Evolutionary conservation across 2,329 filamentous ascomycete species (phyloP), one percentile per base, ranked within the genome.

Genomic region (Fusarium papillatum): DNA sequence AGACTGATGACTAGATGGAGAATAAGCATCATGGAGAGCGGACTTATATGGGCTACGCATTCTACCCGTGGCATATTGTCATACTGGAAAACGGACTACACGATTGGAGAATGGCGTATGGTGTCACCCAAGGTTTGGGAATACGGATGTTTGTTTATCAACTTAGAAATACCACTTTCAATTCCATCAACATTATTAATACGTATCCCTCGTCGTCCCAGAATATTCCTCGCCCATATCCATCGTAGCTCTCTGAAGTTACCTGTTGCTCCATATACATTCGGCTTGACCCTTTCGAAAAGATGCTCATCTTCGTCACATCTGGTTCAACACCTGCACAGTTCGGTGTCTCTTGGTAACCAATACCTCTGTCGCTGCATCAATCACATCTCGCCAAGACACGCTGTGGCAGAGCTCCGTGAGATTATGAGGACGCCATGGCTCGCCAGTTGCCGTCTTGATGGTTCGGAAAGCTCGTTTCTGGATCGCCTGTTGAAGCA

Each of bases 321-420:
- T 11, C 69, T 64, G 71, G n/a, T 64, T 64, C 71, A 83, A 69
- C 9, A 75, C 64, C 46, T 72, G 73, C 3, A 76, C 55, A 13
- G 80, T 78, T 36, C 65, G 64, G 24, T 69, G 64, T 43, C 74
- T 75, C 43, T 81, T 77, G 22, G 57, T 71, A 14, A 85, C 76
- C 46, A 85, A 68, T 19, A 81, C 73, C 19, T 81, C 73, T 39
- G 82, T 78, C 10, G 83, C 81, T 62, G 79, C 80, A 26, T 81
- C 78, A 48, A 80, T 81, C n/a, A 85, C 80, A 65, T 84, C 82
- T 22, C 73, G 68, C 84, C 84, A 85, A 16, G 59, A 69, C 11
- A 83, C 72, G n/a, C 76, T 64, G 65, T 72, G 66, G 70, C 83
- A 84, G 66, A 84, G 79, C 29, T 85, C 84, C 29, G 81, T 81